Evolutionary conservation across 306 rosid genomes (phyloP), one percentile per base, ranked within the genome.

Genomic region (Ammopiptanthus mongolicus): DNA sequence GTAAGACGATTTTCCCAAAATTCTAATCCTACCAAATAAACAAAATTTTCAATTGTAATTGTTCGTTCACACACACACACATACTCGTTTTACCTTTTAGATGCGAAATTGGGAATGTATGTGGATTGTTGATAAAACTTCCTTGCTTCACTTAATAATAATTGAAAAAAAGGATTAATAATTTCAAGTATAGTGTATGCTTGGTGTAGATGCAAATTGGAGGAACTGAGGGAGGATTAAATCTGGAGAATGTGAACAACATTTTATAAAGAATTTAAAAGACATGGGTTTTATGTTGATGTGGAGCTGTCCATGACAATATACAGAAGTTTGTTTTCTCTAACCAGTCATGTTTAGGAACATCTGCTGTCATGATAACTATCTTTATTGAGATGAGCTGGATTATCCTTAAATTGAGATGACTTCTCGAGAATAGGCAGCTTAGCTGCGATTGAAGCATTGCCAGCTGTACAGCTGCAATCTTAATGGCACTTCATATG

Each of bases 1-100:
- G 98, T 93, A 83, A 79, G 34, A 23, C 10, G 66, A 71, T 69
- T 75, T 56, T 23, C 37, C 65, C 1, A 48, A 78, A 64, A 4
- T 65, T 34, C 15, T n/a, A 11, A 21, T 71, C 78, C 25, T 56
- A 10, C 59, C 13, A 6, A 31, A 31, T 39, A 23, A 21, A 33
- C 74, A 4, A 8, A 4, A 18, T 71, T 25, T 44, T 33, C 50
- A 63, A 59, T 59, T 17, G 17, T 39, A 55, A 18, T 46, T 7
- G 9, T 73, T 29, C 19, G 3, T 48, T 5, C 11, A 4, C 11
- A 2, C 17, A 5, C 39, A 8, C 11, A 4, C 11, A 2, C 17
- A 17, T 18, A 7, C 41, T 19, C 36, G 8, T 62, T 62, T 34
- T 8, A 5, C 48, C 7, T 73, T 71, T 55, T 9, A 28, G 12